phyloP scores from a whole-genome alignment of 768 basidiomycete genomes.

The Panellus pusillus region DNA sequence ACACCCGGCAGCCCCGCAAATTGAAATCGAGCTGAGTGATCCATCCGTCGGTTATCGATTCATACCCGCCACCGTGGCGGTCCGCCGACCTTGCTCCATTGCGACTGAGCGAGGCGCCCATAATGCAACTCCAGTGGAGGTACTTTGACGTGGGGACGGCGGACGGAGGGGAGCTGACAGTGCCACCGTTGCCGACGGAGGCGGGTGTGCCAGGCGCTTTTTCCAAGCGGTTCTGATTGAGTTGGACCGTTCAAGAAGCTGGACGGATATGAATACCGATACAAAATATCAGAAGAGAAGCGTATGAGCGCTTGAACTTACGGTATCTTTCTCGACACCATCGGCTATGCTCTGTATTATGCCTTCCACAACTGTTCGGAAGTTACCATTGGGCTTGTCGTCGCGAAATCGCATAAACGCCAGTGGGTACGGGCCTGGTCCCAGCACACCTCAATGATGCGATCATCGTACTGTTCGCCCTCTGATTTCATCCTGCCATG shows the following conservation, averaged over 20 bases:
- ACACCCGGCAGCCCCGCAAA: conserved; percentile 2
- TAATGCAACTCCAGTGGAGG: conserved; percentile 49
- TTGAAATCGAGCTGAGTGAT: neutral
- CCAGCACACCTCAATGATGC: conserved; percentile 95
- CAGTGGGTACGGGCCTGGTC: conserved; percentile 64
- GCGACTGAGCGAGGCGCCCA: conserved; percentile 63
- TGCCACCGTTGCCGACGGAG: conserved; percentile 24
- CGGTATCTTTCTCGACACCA: conserved; percentile 87
- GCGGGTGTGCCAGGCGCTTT: conserved; percentile 48
- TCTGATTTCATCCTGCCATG: conserved; percentile 71
- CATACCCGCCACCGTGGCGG: conserved; percentile 64
- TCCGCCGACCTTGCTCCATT: conserved; percentile 75
- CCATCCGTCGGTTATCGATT: conserved; percentile 26
- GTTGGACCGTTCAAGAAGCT: conserved; percentile 69
- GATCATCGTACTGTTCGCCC: conserved; percentile 89
- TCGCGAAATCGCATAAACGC: conserved; percentile 94
- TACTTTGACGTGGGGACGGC: conserved; percentile 26
- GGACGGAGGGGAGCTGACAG: conserved; percentile 27
- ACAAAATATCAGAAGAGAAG: conserved; percentile 9
- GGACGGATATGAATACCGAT: neutral
- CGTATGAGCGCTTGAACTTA: conserved; percentile 38
- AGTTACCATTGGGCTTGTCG: conserved; percentile 94
- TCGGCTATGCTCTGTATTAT: conserved; percentile 91
- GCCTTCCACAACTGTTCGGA: conserved; percentile 77
- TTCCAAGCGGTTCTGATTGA: conserved; percentile 78